Percentiles rank a stretch among this genome's conserved stretches.
Conservation (phyloP, 1,284 basidiomycete genomes). For the Cryptococcus sp. region DNA sequence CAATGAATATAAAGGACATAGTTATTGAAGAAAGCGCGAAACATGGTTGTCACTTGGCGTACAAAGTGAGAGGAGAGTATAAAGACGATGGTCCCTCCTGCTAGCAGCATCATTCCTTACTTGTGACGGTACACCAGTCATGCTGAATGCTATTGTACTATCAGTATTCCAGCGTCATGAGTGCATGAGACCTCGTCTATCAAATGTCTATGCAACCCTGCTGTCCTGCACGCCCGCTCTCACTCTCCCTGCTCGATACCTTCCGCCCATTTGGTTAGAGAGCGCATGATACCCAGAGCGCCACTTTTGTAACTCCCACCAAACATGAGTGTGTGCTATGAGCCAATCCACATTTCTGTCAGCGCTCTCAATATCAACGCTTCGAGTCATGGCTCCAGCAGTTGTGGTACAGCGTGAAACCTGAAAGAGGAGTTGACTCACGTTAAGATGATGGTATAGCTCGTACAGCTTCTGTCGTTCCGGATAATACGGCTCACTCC, state of each 20-base stretch:
- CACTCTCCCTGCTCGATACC: neutral
- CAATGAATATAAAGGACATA: neutral
- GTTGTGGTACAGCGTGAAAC: neutral
- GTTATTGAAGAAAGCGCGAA: neutral
- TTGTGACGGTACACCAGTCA: too few relatives aligned
- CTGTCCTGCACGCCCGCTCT: too few relatives aligned
- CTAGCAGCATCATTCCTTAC: too few relatives aligned
- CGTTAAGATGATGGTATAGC: constrained; percentile 82
- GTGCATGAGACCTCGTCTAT: too few relatives aligned
- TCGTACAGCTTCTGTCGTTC: constrained; percentile 73
- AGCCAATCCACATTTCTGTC: neutral
- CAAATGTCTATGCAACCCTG: too few relatives aligned
- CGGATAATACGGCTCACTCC: constrained; percentile 71
- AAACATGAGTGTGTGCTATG: constrained; percentile 50
- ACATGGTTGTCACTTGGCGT: neutral
- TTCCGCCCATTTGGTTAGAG: constrained; percentile 37
- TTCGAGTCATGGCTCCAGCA: too few relatives aligned
- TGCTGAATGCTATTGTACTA: too few relatives aligned
- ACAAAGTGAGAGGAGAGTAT: too few relatives aligned
- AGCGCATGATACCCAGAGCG: constrained; percentile 43
- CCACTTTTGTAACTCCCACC: constrained; percentile 43
- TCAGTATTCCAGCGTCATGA: too few relatives aligned
- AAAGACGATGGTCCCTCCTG: too few relatives aligned
- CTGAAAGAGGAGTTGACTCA: constrained; percentile 16
- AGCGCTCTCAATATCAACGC: too few relatives aligned